Percentiles rank a stretch among this genome's conserved stretches.
Conservation (phyloP, 139 green algal genomes). For the Gonium pectorale region DNA sequence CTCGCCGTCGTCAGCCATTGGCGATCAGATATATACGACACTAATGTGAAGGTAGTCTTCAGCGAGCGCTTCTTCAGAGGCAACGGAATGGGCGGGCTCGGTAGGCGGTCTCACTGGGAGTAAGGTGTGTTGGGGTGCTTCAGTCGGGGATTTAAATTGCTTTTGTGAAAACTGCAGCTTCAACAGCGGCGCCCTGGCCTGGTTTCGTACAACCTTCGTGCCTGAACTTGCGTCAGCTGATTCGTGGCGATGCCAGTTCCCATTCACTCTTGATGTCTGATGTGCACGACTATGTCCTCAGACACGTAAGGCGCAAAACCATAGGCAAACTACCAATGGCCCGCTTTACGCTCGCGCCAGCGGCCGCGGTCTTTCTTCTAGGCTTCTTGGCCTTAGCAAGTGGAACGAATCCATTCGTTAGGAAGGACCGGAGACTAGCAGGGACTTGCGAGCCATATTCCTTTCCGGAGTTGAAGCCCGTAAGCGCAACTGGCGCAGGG, state of each 20-base stretch:
- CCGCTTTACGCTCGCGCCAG: neutral
- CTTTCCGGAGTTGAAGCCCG: neutral
- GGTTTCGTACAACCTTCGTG: neutral
- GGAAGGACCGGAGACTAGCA: neutral
- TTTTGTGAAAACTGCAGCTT: neutral
- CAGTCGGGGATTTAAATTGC: neutral
- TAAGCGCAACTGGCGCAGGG: neutral
- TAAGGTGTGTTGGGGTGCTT: neutral
- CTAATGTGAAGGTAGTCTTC: neutral
- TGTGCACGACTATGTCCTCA: neutral
- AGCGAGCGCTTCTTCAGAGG: neutral
- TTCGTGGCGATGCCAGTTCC: neutral
- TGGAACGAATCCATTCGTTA: neutral
- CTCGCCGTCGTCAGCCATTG: slow-evolving; percentile 59
- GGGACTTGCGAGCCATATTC: neutral
- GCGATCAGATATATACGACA: neutral
- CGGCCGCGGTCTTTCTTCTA: neutral
- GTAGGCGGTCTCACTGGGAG: neutral
- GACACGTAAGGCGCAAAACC: neutral
- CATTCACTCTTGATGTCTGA: neutral
- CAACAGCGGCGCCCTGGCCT: neutral
- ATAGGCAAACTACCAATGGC: neutral
- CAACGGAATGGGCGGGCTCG: neutral
- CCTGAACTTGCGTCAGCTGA: neutral
- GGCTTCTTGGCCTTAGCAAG: neutral